Base-by-base conservation (phyloP, 768 basidiomycete species). In the Lentinula edodes region DNA sequence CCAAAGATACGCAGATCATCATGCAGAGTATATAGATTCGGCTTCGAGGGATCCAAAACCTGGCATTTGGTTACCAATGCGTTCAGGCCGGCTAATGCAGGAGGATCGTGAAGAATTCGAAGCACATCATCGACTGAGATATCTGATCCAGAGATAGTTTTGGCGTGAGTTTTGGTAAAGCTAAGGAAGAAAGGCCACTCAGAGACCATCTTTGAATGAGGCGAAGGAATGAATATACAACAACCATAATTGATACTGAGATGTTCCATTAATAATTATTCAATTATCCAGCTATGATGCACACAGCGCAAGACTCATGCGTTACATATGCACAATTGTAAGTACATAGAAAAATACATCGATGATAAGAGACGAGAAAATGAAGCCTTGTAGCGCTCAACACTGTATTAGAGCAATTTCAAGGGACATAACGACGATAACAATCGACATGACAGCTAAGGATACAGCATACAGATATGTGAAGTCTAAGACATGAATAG, bases 71-170 rank as follows among this genome's bases (percentile, higher is more conserved):
- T 64, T 28, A 76, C 65, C 55, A 77, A 63, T 2, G 76, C 74
- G 53, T 68, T 75, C 1, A 73, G 62, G 1, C 64, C 51, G 38
- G 77, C 67, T 1, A 77, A 61, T 5, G 63, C 62, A 3, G 63
- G 58, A 2, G 74, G 73, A 59, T 79, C 71, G 39, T 76, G 76
- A 13, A 78, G 65, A 18, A 76, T 42, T 7, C 52, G 48, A 9
- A 77, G 62, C 8, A 73, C 68, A 3, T 64, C 51, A 0, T 65
- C 60, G 10, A 68, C 56, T 0, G 71, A 66, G 4, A 56, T 52
- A 34, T 52, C 51, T 52, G 51, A 32, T 8, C 67, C 64, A 7
- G 69, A 58, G 12, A 76, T 63, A 5, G 39, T 66, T 62, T 70
- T 75, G 16, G 62, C 65, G 10, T 69, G 58, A 23, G 61, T 39